A percentile compares a stretch with the other conserved stretches of the same genome.
phyloP scores from a whole-genome alignment of 768 basidiomycete genomes.

The Termitomyces sp. region DNA sequence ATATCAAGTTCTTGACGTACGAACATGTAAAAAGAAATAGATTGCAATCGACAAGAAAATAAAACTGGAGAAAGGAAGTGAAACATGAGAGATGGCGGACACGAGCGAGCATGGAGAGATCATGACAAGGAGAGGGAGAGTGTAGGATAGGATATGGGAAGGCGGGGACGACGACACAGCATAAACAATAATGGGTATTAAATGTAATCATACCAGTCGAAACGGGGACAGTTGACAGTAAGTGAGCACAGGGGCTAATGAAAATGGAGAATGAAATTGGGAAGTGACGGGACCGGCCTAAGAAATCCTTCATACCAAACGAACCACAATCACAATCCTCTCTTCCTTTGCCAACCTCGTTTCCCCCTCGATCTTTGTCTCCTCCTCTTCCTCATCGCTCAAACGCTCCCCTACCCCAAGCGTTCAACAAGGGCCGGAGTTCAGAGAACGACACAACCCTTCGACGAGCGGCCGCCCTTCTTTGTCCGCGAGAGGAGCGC shows the following conservation, averaged over 20 bases:
- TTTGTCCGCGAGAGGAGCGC: constrained; percentile 57
- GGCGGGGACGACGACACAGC: background rate
- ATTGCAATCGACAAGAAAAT: constrained; percentile 8
- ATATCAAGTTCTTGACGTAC: background rate
- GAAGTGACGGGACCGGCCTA: constrained; percentile 9
- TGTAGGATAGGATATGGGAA: background rate
- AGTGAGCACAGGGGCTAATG: background rate
- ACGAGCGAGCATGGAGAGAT: background rate
- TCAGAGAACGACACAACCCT: constrained; percentile 18
- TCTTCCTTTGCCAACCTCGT: background rate
- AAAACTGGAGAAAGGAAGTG: background rate
- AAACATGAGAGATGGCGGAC: background rate
- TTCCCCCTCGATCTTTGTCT: background rate
- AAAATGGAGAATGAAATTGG: background rate
- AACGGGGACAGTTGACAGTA: background rate
- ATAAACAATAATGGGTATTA: constrained; percentile 5
- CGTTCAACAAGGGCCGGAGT: background rate
- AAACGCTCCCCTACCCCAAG: background rate
- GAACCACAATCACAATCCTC: background rate
- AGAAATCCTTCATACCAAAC: constrained; percentile 1
- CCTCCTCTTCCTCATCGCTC: background rate
- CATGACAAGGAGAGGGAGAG: background rate
- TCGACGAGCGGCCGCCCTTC: constrained; percentile 15
- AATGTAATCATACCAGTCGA: constrained; percentile 1
- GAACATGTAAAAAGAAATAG: background rate